Percentiles rank a stretch among this genome's conserved stretches.
phyloP scores from a whole-genome alignment of 2,329 filamentous ascomycete genomes.

The Hypoxylon sp. region DNA sequence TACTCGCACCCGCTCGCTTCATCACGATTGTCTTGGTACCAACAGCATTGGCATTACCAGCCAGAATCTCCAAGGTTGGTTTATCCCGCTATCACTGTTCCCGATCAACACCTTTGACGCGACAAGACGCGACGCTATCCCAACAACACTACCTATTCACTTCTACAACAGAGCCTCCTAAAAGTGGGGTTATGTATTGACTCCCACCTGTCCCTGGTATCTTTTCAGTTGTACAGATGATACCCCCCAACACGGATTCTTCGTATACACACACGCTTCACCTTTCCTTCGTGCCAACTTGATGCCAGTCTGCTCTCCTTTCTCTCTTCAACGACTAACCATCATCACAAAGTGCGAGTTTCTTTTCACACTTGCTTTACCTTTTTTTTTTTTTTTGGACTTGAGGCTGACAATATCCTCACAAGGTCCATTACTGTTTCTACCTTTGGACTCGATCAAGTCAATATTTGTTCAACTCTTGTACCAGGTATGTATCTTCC shows the following conservation, averaged over 20 bases:
- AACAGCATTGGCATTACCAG: slow-evolving; percentile 55
- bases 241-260: background rate
- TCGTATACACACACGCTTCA: background rate
- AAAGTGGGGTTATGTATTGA: background rate
- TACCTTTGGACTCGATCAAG: slow-evolving; percentile 41
- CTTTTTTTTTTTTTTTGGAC: background rate
- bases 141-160: background rate
- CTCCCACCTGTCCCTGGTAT: background rate
- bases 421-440: slow-evolving; percentile 49
- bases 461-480: slow-evolving; percentile 48
- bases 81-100: slow-evolving; percentile 3
- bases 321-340: background rate
- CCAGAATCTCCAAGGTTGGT: slow-evolving; percentile 47
- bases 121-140: background rate
- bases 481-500: slow-evolving; percentile 48
- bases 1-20: slow-evolving; percentile 70
- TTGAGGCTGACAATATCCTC: slow-evolving; percentile 26
- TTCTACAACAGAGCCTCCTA: background rate
- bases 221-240: too few species aligned
- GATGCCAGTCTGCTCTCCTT: background rate
- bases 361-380: background rate
- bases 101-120: background rate
- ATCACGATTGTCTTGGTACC: slow-evolving; percentile 68
- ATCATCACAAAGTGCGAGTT: background rate
- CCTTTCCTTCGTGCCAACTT: background rate